Percentiles rank a stretch among this genome's conserved stretches.
Evolutionary conservation across 306 rosid species (phyloP).

Genomic region (Carpinus fangiana): DNA sequence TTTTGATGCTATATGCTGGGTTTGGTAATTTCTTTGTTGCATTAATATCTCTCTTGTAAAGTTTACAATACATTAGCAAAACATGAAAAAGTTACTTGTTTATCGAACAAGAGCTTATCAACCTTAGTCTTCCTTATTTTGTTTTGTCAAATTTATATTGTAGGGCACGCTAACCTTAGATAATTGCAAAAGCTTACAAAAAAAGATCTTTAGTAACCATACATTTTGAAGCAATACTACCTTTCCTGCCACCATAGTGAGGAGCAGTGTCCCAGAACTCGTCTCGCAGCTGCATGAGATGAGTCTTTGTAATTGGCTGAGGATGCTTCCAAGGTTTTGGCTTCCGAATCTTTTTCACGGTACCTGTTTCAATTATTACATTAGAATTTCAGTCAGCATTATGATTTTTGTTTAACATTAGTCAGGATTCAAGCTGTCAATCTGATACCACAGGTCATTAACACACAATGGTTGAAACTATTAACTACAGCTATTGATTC

Average conservation of each 20-base stretch:
- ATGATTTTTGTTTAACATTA: conserved; percentile 4
- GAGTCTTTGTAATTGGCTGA: conserved; percentile 88
- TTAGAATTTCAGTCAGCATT: conserved; percentile 19
- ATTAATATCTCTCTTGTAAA: background rate
- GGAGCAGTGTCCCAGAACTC: conserved; percentile 99
- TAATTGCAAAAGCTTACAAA: conserved; percentile 18
- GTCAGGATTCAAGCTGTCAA: conserved; percentile 24
- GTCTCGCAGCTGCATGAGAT: conserved; percentile 82
- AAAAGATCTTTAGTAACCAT: background rate
- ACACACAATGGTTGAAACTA: background rate
- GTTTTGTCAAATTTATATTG: conserved; percentile 17
- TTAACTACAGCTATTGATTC: background rate
- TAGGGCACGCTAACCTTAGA: conserved; percentile 14
- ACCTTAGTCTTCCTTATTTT: background rate
- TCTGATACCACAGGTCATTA: conserved; percentile 13
- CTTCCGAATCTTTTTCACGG: conserved; percentile 75
- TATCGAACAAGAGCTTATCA: background rate
- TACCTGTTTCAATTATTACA: conserved; percentile 44
- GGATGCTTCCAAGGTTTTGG: conserved; percentile 99
- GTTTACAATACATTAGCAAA: background rate
- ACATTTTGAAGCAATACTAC: conserved; percentile 37
- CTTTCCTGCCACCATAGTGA: conserved; percentile 97
- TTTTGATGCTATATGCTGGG: too few relatives aligned
- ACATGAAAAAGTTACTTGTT: background rate
- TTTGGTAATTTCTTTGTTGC: background rate